Evolutionary conservation across 305 asterid species (phyloP), one percentile per base, ranked within the genome.

Genomic region (Plantago coronopus): DNA sequence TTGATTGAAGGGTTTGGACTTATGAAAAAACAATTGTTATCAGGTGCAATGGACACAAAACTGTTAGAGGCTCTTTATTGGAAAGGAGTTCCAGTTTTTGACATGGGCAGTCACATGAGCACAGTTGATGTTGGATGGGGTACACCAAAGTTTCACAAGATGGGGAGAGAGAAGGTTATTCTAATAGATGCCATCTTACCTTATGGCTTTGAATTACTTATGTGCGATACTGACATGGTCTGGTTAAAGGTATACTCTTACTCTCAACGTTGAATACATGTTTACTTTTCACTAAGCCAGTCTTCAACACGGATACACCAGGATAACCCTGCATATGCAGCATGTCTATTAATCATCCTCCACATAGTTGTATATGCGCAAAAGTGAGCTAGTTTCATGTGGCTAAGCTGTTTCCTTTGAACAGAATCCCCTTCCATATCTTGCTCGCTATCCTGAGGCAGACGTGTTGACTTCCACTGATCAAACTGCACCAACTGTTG

Each of bases 201-300:
- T 42, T 87, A 61, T 57, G 99, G 97, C 66, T 84, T 82, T 76
- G 99, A 93, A 68, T 69, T 93, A 47, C 77, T 93, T 74, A 89
- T 93, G 99, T 93, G 99, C 60, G 99, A 93, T 57, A 93, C 99
- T 1, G 99, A 93, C 79, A 89, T 87, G 95, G 99, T 93, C 65
- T 93, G 97, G 97, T 78, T 93, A 74, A 93, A 93, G 99, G 99
- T 93, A 27, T 25, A 25, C 31, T n/a, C n/a, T 2, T 27, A 79
- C 71, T 57, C 16, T 51, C 66, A 72, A 68, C 58, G 60, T 51
- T 66, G 25, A 29, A 61, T 44, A 54, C 54, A 56, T 78, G 37
- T 48, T 50, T 51, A 63, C 57, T 64, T 66, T 45, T 34, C 8
- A 1, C 13, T 34, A 34, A 7, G 12, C 40, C 40, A 34, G 40